phyloP scores from a whole-genome alignment of 768 basidiomycete genomes.

The Pisolithus tinctorius region DNA sequence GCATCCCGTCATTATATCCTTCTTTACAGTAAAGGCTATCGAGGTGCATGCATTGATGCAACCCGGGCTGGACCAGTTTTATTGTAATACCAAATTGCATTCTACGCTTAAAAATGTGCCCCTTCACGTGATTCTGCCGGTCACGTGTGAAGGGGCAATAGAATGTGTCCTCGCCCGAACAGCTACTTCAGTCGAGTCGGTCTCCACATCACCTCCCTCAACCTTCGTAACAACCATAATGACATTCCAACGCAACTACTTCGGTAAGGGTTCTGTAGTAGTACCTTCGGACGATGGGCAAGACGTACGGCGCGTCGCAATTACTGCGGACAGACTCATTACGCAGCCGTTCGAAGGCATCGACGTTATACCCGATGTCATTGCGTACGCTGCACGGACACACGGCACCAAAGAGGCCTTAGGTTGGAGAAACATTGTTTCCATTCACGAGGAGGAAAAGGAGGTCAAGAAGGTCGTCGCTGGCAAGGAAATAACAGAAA shows the following conservation, averaged over 20 bases:
- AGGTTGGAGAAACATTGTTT: constrained; percentile 71
- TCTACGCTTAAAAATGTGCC: neutral
- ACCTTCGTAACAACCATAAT: neutral
- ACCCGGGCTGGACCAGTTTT: too few relatives aligned
- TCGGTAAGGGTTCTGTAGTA: constrained; percentile 60
- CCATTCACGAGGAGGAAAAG: constrained; percentile 79
- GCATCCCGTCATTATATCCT: too few relatives aligned
- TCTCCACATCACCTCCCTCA: neutral
- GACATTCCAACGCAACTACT: constrained; percentile 26
- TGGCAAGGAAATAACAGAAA: constrained; percentile 80
- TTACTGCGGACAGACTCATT: constrained; percentile 50
- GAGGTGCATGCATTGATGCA: too few relatives aligned
- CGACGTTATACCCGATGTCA: constrained; percentile 73
- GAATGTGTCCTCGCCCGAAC: neutral
- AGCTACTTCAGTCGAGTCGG: neutral
- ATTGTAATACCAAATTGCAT: too few relatives aligned
- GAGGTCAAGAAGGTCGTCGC: constrained; percentile 77
- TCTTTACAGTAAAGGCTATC: too few relatives aligned
- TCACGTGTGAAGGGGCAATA: neutral
- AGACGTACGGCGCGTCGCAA: constrained; percentile 49
- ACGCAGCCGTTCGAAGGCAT: constrained; percentile 68
- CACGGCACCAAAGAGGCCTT: constrained; percentile 71
- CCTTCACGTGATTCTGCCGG: neutral
- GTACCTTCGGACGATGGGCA: constrained; percentile 49
- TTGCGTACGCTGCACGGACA: constrained; percentile 65